Conservation (phyloP, 2,329 filamentous ascomycete species). For the Fusarium sp. region DNA sequence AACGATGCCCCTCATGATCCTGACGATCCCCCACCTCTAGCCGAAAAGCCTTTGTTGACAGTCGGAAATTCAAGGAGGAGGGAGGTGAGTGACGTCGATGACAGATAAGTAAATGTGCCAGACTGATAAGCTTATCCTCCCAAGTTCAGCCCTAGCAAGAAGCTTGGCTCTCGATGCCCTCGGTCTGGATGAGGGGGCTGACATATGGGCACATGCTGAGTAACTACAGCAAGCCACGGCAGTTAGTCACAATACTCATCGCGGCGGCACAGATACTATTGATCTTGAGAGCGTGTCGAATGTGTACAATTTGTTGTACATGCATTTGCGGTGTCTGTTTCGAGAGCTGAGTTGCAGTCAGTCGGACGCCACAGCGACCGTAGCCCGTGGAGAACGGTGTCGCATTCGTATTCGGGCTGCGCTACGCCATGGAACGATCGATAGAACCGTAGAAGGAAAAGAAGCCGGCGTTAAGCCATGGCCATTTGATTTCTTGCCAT, state of each 20-base stretch:
- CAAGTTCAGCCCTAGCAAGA: constrained; percentile 23
- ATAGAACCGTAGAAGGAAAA: constrained; percentile 3
- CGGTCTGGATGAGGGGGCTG: background rate
- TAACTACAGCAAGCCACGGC: background rate
- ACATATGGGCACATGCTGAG: background rate
- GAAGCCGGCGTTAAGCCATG: constrained; percentile 13
- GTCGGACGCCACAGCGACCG: background rate
- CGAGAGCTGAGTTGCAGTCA: background rate
- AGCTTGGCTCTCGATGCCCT: constrained; percentile 12
- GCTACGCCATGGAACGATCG: too few relatives aligned
- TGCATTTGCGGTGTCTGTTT: background rate
- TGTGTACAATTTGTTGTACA: background rate
- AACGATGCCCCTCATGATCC: constrained; percentile 37
- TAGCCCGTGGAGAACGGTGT: background rate
- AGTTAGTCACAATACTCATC: background rate
- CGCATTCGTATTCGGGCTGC: constrained; percentile 34
- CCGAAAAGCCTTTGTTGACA: constrained; percentile 4
- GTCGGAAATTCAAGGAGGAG: background rate
- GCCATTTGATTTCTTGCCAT: background rate
- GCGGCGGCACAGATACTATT: background rate
- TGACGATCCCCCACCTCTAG: constrained; percentile 44
- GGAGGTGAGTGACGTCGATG: constrained; percentile 32
- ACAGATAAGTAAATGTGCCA: constrained; percentile 14
- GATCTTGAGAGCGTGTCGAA: background rate
- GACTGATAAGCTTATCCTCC: constrained; percentile 44